A percentile compares a stretch with the other conserved stretches of the same genome.
Conservation (phyloP, 257 asterid genomes). For the Cordia subcordata region DNA sequence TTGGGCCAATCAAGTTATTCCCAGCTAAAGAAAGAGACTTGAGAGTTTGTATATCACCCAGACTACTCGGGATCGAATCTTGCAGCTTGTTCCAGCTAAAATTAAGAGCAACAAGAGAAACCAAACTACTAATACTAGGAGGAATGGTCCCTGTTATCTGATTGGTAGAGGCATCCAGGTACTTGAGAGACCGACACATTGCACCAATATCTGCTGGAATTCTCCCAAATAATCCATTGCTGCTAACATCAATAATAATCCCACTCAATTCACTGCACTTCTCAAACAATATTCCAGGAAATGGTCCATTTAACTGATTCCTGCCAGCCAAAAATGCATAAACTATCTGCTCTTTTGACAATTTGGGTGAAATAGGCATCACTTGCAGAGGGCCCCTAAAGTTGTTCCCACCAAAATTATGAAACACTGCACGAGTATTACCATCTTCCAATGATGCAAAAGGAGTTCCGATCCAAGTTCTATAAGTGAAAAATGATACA, state of each 20-base stretch:
- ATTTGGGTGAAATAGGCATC: slow-evolving; percentile 55
- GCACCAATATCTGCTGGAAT: slow-evolving; percentile 52
- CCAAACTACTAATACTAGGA: slow-evolving; percentile 45
- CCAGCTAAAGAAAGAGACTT: slow-evolving; percentile 60
- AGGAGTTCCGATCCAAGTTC: slow-evolving; percentile 36
- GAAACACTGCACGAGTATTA: slow-evolving; percentile 39
- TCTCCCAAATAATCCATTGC: slow-evolving; percentile 57
- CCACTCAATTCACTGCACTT: slow-evolving; percentile 62
- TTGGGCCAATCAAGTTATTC: slow-evolving; percentile 60
- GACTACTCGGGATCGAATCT: slow-evolving; percentile 61
- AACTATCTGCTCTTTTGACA: slow-evolving; percentile 41
- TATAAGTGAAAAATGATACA: slow-evolving; percentile 41
- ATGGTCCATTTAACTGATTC: slow-evolving; percentile 64
- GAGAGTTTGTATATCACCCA: slow-evolving; percentile 59
- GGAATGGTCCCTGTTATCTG: slow-evolving; percentile 58
- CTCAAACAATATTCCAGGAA: slow-evolving; percentile 49
- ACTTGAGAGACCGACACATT: slow-evolving; percentile 44
- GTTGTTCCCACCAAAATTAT: slow-evolving; percentile 70
- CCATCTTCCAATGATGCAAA: slow-evolving; percentile 35
- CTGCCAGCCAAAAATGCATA: slow-evolving; percentile 78
- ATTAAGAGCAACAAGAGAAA: slow-evolving; percentile 55
- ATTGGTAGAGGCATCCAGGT: slow-evolving; percentile 66
- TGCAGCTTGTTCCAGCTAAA: slow-evolving; percentile 59
- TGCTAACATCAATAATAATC: slow-evolving; percentile 55
- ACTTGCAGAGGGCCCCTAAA: slow-evolving; percentile 51